phyloP scores from a whole-genome alignment of 306 rosid genomes.

The Psophocarpus tetragonolobus region DNA sequence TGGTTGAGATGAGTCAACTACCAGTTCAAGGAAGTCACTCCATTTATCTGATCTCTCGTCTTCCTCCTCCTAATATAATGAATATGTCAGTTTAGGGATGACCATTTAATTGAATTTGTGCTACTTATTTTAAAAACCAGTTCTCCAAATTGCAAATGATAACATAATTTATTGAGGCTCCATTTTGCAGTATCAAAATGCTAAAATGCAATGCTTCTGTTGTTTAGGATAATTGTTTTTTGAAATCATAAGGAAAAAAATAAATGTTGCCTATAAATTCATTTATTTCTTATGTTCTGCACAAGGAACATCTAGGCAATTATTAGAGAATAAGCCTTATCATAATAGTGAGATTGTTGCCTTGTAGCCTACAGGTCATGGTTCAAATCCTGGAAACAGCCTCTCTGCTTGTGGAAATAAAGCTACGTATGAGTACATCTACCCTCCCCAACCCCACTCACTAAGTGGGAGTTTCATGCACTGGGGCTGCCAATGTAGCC shows the following conservation, averaged over 20 bases:
- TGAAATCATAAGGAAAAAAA: neutral
- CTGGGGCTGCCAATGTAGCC: neutral
- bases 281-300: conserved; percentile 4
- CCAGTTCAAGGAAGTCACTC: conserved; percentile 68
- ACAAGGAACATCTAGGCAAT: neutral
- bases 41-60: conserved; percentile 75
- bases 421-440: neutral
- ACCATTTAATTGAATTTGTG: neutral
- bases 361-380: neutral
- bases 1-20: conserved; percentile 42
- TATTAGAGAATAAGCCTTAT: neutral
- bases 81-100: conserved; percentile 27
- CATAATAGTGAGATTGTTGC: neutral
- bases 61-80: conserved; percentile 81
- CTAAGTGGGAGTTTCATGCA: neutral
- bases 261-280: neutral
- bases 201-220: conserved; percentile 9
- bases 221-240: neutral
- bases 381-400: neutral
- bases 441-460: neutral
- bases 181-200: neutral
- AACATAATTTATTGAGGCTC: conserved; percentile 17
- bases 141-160: neutral
- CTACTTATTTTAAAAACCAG: conserved; percentile 21
- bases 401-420: neutral